Percentiles rank a stretch among this genome's conserved stretches.
phyloP scores from a whole-genome alignment of 2,329 filamentous ascomycete species.

The Purpureocillium lavendulum region DNA sequence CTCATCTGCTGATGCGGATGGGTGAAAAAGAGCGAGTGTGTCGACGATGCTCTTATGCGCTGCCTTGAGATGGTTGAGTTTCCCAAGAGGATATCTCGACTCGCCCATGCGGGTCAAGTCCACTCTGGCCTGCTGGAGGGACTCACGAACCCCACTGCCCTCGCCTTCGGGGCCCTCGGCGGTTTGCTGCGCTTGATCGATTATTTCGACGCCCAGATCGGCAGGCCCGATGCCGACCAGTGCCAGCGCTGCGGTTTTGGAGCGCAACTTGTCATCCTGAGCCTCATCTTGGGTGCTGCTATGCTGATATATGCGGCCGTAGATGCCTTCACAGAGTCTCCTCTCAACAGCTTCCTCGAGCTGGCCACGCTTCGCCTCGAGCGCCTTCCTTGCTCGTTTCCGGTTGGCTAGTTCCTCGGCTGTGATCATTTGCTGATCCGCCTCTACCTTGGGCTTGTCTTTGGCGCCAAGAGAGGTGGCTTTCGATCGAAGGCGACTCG shows the following conservation, averaged over 20 bases:
- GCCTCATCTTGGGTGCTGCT: slow-evolving; percentile 89
- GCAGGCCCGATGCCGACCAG: slow-evolving; percentile 86
- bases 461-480: slow-evolving; percentile 45
- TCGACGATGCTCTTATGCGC: slow-evolving; percentile 95
- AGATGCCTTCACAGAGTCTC: slow-evolving; percentile 75
- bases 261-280: slow-evolving; percentile 86
- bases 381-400: slow-evolving; percentile 66
- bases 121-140: slow-evolving; percentile 59
- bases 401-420: slow-evolving; percentile 72
- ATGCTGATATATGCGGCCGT: slow-evolving; percentile 84
- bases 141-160: slow-evolving; percentile 60
- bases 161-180: slow-evolving; percentile 50
- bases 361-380: slow-evolving; percentile 68
- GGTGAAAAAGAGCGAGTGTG: slow-evolving; percentile 59
- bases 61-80: slow-evolving; percentile 78
- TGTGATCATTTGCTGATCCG: slow-evolving; percentile 81
- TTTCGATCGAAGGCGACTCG: slow-evolving; percentile 48
- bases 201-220: slow-evolving; percentile 74
- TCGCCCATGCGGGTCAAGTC: slow-evolving; percentile 77
- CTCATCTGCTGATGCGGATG: slow-evolving; percentile 88
- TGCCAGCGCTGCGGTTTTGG: slow-evolving; percentile 81
- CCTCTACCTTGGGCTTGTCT: slow-evolving; percentile 38
- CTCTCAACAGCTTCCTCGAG: slow-evolving; percentile 90
- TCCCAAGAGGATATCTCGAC: slow-evolving; percentile 80
- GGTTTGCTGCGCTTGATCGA: slow-evolving; percentile 44